phyloP scores from a whole-genome alignment of 2,329 filamentous ascomycete genomes.

The Pseudogymnoascus sp. region DNA sequence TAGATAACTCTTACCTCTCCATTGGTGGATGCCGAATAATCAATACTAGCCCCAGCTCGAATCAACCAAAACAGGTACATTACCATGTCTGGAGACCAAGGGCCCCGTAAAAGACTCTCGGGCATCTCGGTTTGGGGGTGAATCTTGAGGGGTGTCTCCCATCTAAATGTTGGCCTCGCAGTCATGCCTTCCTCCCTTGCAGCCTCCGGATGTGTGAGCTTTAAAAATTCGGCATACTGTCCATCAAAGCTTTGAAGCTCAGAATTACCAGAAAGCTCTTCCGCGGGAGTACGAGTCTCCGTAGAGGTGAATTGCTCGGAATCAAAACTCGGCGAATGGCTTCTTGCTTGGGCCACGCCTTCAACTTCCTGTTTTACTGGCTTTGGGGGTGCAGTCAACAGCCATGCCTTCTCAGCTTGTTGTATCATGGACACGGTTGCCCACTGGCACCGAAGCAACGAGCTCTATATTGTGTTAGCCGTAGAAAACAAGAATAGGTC shows the following conservation, averaged over 20 bases:
- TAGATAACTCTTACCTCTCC: constrained; percentile 21
- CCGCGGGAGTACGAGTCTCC: background rate
- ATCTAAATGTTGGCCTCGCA: background rate
- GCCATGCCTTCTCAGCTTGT: constrained; percentile 8
- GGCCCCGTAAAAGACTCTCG: constrained; percentile 22
- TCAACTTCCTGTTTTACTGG: background rate
- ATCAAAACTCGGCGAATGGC: background rate
- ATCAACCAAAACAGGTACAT: constrained; percentile 24
- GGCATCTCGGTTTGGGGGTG: constrained; percentile 18
- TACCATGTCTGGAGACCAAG: constrained; percentile 23
- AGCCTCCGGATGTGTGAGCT: background rate
- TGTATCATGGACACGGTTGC: constrained; percentile 3
- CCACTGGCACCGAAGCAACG: constrained; percentile 7
- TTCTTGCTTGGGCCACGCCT: background rate
- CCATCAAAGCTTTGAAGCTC: constrained; percentile 8
- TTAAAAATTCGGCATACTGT: constrained; percentile 14
- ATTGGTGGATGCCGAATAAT: constrained; percentile 21
- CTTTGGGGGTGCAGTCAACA: background rate
- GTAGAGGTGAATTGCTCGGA: background rate
- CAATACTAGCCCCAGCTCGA: constrained; percentile 21
- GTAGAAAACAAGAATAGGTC: background rate
- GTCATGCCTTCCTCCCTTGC: background rate
- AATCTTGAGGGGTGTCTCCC: background rate
- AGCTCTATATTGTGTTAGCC: background rate
- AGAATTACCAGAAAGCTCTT: background rate